A percentile compares a stretch with the other conserved stretches of the same genome.
Conservation (phyloP, 106 monocot genomes). For the Phalaenopsis aphrodite region DNA sequence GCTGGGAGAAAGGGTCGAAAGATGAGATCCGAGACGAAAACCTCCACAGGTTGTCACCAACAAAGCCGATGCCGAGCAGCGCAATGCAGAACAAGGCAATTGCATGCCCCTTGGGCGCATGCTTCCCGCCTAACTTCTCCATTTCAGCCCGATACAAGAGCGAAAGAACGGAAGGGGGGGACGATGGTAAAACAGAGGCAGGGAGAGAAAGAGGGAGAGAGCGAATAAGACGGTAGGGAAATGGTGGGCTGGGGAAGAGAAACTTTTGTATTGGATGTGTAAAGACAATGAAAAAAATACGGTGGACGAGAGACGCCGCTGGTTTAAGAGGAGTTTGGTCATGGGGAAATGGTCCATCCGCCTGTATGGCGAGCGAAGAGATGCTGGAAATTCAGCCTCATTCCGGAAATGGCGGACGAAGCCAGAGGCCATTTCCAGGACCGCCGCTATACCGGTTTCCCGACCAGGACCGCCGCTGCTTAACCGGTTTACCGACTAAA, state of each 20-base stretch:
- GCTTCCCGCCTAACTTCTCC: not conserved
- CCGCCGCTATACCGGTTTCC: no score
- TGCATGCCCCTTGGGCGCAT: not conserved
- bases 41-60: not conserved
- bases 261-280: not conserved
- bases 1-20: not conserved
- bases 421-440: no score
- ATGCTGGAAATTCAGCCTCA: no score
- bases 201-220: not conserved
- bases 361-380: no score
- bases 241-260: not conserved
- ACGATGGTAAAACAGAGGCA: not conserved
- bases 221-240: not conserved
- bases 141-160: constrained; percentile 1
- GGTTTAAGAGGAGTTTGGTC: no score
- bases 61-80: not conserved
- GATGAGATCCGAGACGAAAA: not conserved
- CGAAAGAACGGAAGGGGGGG: not conserved
- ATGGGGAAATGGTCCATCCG: not conserved
- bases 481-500: no score
- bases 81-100: not conserved
- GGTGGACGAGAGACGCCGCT: not conserved
- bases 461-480: no score
- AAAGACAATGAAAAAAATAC: not conserved
- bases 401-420: not conserved